Conservation (phyloP, 2,329 filamentous ascomycete genomes). For the Cordyceps cateniannulata region DNA sequence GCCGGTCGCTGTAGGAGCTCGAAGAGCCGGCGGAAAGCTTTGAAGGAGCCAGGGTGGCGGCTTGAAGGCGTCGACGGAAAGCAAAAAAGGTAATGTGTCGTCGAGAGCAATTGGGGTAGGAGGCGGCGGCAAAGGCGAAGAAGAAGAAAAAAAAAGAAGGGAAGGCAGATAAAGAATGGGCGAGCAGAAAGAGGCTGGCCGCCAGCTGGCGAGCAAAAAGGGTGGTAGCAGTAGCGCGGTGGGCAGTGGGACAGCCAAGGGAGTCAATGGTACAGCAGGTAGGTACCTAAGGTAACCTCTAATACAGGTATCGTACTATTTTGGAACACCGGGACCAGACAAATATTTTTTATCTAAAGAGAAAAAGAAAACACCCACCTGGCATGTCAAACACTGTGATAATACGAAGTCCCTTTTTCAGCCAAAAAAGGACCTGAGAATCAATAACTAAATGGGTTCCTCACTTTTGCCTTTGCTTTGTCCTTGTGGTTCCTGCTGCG, state of each 20-base stretch:
- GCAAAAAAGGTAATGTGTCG: background rate
- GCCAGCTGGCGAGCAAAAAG: background rate
- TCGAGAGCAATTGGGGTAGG: background rate
- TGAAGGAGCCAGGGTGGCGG: constrained; percentile 45
- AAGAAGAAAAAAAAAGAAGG: background rate
- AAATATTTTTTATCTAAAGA: too few species aligned
- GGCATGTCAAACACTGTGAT: too few species aligned
- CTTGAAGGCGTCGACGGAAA: constrained; percentile 11
- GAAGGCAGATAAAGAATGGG: background rate
- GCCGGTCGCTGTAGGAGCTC: constrained; percentile 45
- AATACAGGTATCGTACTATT: too few species aligned
- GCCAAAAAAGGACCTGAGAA: too few species aligned
- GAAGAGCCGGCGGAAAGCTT: constrained; percentile 46
- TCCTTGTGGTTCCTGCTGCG: background rate
- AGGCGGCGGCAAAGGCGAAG: background rate
- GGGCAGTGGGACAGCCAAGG: background rate
- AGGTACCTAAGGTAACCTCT: background rate
- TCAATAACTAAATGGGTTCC: too few species aligned
- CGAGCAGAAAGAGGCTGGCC: background rate
- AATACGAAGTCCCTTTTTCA: too few species aligned
- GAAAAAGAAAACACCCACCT: too few species aligned
- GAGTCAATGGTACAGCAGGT: background rate
- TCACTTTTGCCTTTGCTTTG: background rate
- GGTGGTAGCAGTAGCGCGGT: background rate
- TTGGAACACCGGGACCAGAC: too few species aligned